phyloP scores from a whole-genome alignment of 179 eudicot genomes.

The Heliamphora pulchella region DNA sequence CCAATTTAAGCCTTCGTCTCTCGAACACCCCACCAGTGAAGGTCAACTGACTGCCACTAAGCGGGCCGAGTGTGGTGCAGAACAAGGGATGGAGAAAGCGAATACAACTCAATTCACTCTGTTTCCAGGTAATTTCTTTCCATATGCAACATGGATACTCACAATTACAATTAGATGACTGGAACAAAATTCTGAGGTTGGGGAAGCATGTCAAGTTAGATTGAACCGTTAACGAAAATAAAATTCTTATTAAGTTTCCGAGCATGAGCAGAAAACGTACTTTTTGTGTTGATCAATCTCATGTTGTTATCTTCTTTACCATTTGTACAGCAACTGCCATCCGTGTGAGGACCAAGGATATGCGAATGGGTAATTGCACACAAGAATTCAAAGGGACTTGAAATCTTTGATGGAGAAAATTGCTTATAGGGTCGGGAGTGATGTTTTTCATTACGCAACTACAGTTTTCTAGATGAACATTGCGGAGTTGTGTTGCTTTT shows the following conservation, averaged over 20 bases:
- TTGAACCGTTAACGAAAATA: neutral
- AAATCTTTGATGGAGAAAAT: no score
- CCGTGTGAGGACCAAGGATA: neutral
- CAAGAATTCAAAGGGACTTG: no score
- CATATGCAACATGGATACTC: neutral
- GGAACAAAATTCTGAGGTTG: neutral
- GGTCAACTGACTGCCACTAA: constrained; percentile 19
- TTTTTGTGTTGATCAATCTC: neutral
- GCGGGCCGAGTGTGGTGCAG: constrained; percentile 4
- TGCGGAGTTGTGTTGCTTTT: no score
- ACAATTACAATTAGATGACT: neutral
- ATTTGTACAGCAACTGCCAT: neutral
- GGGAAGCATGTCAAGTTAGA: neutral
- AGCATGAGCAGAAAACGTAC: neutral
- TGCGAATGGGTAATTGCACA: neutral
- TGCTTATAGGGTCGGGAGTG: no score
- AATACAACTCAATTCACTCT: constrained; percentile 29
- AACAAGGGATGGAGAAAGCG: constrained; percentile 25
- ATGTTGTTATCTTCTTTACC: neutral
- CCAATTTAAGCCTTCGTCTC: constrained; percentile 21
- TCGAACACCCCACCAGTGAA: constrained; percentile 19
- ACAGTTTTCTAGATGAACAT: no score
- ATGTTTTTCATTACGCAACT: no score
- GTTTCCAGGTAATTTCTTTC: constrained; percentile 29
- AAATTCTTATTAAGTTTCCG: neutral